Evolutionary conservation across 768 basidiomycete genomes (phyloP), one percentile per base, ranked within the genome.

Genomic region (Hirschioporus abietinus): DNA sequence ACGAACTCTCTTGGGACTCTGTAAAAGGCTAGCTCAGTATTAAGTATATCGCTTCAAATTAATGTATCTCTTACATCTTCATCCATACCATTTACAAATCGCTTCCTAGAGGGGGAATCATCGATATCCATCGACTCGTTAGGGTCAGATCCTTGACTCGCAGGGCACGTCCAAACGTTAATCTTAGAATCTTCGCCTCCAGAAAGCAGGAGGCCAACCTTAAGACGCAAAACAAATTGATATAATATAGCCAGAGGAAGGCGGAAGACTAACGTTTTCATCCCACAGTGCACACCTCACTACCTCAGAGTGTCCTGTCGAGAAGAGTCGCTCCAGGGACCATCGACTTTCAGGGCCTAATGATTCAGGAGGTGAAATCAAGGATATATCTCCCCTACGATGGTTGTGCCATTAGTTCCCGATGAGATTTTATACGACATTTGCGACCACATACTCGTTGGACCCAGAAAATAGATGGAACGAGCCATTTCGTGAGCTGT

Each of bases 381-480:
- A 74, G 5, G 85, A 85, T 23, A 84, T 71, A 67, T 89, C 87
- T 35, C 88, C 88, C 72, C 88, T 89, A 34, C 12, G 64, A 58
- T 64, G 10, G n/a, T n/a, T 25, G 24, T 63, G 17, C 61, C 36
- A 26, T 10, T 18, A 17, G 12, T 12, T 4, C 15, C 30, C 30
- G 34, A 7, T 35, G 36, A 52, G 59, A 27, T 58, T n/a, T 10
- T 34, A 35, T 60, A 12, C 61, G 52, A 7, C n/a, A n/a, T n/a
- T n/a, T n/a, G n/a, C n/a, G n/a, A 64, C 35, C 5, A 78, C 83
- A 35, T 72, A 88, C 91, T 91, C 88, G 64, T 93, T 91, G 1
- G 91, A 91, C 0, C 91, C 91, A 5, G 85, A 83, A 65, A 91
- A 89, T 4, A 91, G 74, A 34, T 80, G 81, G 9, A 90, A 75